Evolutionary conservation across 495 filamentous ascomycete species (phyloP).

Genomic region (Lindgomyces ingoldianus): DNA sequence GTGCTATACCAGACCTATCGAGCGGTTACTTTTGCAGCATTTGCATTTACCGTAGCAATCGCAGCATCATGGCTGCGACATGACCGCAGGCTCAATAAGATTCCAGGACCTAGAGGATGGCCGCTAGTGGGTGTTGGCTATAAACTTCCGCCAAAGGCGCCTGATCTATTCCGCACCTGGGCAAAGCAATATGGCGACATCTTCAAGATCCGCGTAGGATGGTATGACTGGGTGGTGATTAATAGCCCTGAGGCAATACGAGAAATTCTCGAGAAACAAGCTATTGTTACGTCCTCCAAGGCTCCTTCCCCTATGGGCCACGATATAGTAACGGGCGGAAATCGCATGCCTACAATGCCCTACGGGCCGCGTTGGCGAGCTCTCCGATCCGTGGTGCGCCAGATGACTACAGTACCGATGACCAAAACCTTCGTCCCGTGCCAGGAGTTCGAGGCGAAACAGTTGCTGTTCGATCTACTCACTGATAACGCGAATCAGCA

Average conservation of each 20-base stretch:
- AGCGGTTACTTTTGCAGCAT: background rate
- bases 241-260: slow-evolving; percentile 47
- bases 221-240: slow-evolving; percentile 49
- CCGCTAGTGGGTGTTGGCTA: slow-evolving; percentile 8
- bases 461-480: slow-evolving; percentile 55
- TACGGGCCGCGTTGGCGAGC: slow-evolving; percentile 51
- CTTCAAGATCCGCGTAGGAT: slow-evolving; percentile 46
- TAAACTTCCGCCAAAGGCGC: slow-evolving; percentile 5
- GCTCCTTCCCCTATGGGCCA: slow-evolving; percentile 1
- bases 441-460: slow-evolving; percentile 53
- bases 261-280: slow-evolving; percentile 49
- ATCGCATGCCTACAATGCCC: slow-evolving; percentile 49
- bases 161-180: slow-evolving; percentile 38
- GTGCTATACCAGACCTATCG: background rate
- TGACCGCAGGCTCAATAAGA: slow-evolving; percentile 8
- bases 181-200: slow-evolving; percentile 44
- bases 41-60: background rate
- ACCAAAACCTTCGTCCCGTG: slow-evolving; percentile 43
- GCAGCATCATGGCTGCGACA: background rate
- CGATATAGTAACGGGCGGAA: slow-evolving; percentile 32
- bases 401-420: slow-evolving; percentile 37
- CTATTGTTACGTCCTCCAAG: slow-evolving; percentile 5
- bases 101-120: slow-evolving; percentile 7
- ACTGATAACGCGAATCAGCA: slow-evolving; percentile 31
- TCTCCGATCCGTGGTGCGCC: slow-evolving; percentile 44